These are phyloP conservation scores for Ogataea angusta DNA, from an alignment of 805 yeast species.

Conservation along the genomic window DNA sequence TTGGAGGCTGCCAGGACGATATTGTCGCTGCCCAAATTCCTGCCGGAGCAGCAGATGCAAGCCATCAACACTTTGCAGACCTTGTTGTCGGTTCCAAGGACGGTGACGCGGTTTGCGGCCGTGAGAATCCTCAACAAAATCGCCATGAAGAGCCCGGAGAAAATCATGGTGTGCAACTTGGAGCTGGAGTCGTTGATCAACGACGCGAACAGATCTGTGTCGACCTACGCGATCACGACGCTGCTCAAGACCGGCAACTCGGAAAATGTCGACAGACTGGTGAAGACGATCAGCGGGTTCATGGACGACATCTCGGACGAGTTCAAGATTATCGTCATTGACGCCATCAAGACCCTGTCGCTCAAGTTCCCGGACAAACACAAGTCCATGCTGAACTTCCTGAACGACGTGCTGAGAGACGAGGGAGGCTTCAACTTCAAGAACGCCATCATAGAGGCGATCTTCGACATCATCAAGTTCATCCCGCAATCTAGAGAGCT, in stretches of 20 bases:
- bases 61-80: conserved; percentile 75
- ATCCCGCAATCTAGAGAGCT: conserved; percentile 79
- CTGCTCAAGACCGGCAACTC: conserved; percentile 92
- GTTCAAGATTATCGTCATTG: conserved; percentile 90
- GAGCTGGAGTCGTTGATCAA: conserved; percentile 85
- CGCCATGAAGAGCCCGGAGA: conserved; percentile 78
- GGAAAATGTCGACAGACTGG: conserved; percentile 82
- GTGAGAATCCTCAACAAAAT: conserved; percentile 83
- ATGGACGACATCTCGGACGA: conserved; percentile 95
- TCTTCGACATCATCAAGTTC: conserved; percentile 85
- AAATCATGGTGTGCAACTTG: conserved; percentile 70
- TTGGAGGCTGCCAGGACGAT: conserved; percentile 86
- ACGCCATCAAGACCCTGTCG: conserved; percentile 89
- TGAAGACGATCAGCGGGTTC: conserved; percentile 79
- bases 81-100: conserved; percentile 81
- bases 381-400: conserved; percentile 73
- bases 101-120: conserved; percentile 89
- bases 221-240: conserved; percentile 96
- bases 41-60: conserved; percentile 61
- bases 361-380: conserved; percentile 91
- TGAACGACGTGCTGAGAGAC: conserved; percentile 80
- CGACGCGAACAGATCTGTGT: conserved; percentile 86
- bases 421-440: conserved; percentile 89
- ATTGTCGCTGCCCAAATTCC: conserved; percentile 50
- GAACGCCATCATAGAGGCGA: conserved; percentile 84